phyloP scores from a whole-genome alignment of 805 yeast species.

The Candida verbasci region DNA sequence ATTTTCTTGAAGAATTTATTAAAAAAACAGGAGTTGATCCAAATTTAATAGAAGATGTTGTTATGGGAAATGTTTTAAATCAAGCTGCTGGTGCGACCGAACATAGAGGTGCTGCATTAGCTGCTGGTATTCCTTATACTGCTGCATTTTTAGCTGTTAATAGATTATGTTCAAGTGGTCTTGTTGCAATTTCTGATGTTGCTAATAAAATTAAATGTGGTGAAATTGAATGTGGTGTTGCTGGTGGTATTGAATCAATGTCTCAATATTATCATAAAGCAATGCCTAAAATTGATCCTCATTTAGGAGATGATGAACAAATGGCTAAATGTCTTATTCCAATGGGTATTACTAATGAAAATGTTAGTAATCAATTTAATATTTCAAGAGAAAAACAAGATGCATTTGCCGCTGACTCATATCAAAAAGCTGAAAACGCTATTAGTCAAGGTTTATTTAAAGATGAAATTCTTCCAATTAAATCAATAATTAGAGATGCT shows the following conservation, averaged over 20 bases:
- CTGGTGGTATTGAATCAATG: slow-evolving; percentile 94
- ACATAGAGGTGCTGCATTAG: slow-evolving; percentile 86
- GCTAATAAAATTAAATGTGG: slow-evolving; percentile 86
- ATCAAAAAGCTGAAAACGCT: slow-evolving; percentile 78
- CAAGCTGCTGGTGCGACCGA: slow-evolving; percentile 93
- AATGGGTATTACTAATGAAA: slow-evolving; percentile 95
- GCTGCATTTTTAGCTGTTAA: slow-evolving; percentile 80
- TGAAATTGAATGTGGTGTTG: slow-evolving; percentile 87
- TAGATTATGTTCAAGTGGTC: slow-evolving; percentile 93
- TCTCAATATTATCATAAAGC: slow-evolving; percentile 82
- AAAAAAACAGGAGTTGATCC: slow-evolving; percentile 47
- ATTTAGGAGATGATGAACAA: slow-evolving; percentile 31
- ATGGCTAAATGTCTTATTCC: slow-evolving; percentile 76
- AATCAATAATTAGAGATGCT: slow-evolving; percentile 47
- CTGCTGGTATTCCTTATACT: slow-evolving; percentile 83
- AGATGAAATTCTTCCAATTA: slow-evolving; percentile 84
- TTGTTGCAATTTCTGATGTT: slow-evolving; percentile 84
- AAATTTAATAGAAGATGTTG: slow-evolving; percentile 70
- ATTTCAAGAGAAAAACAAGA: slow-evolving; percentile 75
- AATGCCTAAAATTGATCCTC: slow-evolving; percentile 38
- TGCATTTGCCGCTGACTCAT: slow-evolving; percentile 82
- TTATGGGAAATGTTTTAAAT: slow-evolving; percentile 88
- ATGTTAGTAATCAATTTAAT: slow-evolving; percentile 66
- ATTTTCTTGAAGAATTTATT: slow-evolving; percentile 60
- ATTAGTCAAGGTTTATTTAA: slow-evolving; percentile 68